Evolutionary conservation across 306 rosid species (phyloP), one percentile per base, ranked within the genome.

Genomic region (Quillaja saponaria): DNA sequence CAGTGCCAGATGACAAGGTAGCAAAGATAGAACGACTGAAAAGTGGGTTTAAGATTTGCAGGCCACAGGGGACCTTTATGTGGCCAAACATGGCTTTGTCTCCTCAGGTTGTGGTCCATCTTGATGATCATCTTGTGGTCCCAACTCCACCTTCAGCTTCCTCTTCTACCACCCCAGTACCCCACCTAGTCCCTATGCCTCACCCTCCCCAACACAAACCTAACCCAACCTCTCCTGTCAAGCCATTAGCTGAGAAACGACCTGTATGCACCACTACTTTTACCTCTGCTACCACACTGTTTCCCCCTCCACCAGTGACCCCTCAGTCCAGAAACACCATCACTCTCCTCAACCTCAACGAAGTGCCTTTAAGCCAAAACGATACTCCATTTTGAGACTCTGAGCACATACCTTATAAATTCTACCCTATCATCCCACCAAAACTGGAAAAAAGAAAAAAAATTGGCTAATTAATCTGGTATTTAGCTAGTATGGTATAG

Each of bases 1-100:
- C 54, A 37, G 61, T 50, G 37, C 66, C 19, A 35, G 84, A 91
- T 80, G 77, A 77, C 76, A 82, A 75, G 81, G 95, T 85, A 41
- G 71, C 88, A 47, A 89, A 25, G 69, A 87, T 84, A 56, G 72
- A 68, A 56, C 86, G 85, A 72, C 73, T 89, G 60, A 82, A 68
- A 84, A 92, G 96, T 76, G 95, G 96, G 13, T 89, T 92, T 83
- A 74, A 76, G 59, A 82, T 92, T 54, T 86, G 87, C 84, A 83
- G 73, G 75, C 89, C 96, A 62, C 82, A 74, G 19, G 95, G 94
- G 42, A 67, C 76, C 33, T 83, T 82, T 61, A 49, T 78, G n/a
- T 92, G 95, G 94, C 96, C 95, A 67, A 69, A 68, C 65, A 73
- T 65, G 76, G 57, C 34, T 13, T 1, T 71, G 61, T 72, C 82